Base-by-base conservation (phyloP, 257 asterid genomes). In the Pogostemon cablin region DNA sequence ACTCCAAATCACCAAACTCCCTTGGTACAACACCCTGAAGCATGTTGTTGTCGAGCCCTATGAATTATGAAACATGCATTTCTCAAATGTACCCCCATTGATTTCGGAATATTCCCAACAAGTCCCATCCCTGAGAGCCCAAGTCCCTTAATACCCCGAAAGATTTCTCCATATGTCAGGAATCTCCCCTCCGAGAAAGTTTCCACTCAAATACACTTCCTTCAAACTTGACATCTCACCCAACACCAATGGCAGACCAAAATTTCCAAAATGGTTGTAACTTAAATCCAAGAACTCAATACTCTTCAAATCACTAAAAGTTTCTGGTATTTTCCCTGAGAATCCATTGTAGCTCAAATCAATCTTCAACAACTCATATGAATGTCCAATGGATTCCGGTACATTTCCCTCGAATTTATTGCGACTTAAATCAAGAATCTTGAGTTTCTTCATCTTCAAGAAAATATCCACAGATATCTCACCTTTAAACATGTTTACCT, bases 271-370 rank as follows among this genome's bases (percentile, higher is more conserved):
- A 0, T 12, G 32, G 59, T 91, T 91, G 73, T 81, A 76, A 60
- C 98, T 88, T 74, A 93, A 72, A 71, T 93, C 98, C 43, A 90
- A 34, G 43, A 90, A 86, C 83, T 88, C 90, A 46, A 93, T 63
- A 0, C 61, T 71, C 74, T 78, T 83, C 64, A 93, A 78, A 7
- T 54, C 64, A 75, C 72, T 78, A 0, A 90, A 47, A 49, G 1
- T 63, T 53, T 75, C 86, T 3, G 98, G 97, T 32, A 88, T 83
- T 73, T 65, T 75, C 12, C 97, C 97, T 0, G 89, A 79, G 32
- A 93, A 86, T 6, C 50, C 59, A 57, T 93, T 90, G 73, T 25
- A 79, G 56, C 95, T 90, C 73, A 93, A 10, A 69, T 93, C 97
- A 43, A 93, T 73, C 77, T 93, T 93, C 70, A 93, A 53, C 39